Evolutionary conservation across 2,329 filamentous ascomycete species (phyloP), one percentile per base, ranked within the genome.

Genomic region (Eutypella sp.): DNA sequence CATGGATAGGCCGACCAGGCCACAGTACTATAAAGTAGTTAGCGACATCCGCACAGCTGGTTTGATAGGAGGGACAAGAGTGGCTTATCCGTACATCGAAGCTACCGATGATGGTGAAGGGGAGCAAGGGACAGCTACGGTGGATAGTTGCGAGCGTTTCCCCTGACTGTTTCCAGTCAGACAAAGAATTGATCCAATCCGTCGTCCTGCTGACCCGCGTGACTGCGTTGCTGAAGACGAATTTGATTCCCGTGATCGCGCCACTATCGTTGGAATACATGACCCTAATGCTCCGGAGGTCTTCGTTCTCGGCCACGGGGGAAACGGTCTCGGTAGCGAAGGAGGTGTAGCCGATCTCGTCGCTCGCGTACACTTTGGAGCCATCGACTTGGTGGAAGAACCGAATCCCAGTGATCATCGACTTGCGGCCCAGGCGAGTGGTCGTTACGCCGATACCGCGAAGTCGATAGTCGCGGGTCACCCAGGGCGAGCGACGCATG

Each of bases 1-100:
- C 36, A 46, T 16, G 41, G 38, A 46, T 25, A 46, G 20, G 20
- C 44, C 39, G 33, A 41, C 23, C n/a, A 42, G 29, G 23, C 39
- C 39, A 25, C 39, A 46, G n/a, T 46, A 38, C 44, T 46, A 24
- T 22, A 11, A 34, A 18, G 8, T 20, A 24, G 40, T 31, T 33
- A 42, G 25, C 11, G 23, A 42, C 23, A 31, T 25, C 15, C 13
- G 15, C 27, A n/a, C 5, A n/a, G 27, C 22, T 9, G n/a, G 13
- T 20, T 11, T 20, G 4, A 20, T 41, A 10, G n/a, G 7, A 16
- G 4, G 15, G 23, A 41, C 18, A 20, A 11, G 4, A 15, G 9
- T 5, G 13, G 16, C 13, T 15, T 3, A 31, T 15, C 22, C 39
- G 20, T 42, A 41, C 44, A 31, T 46, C 39, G 20, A 46, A 42